Base-by-base conservation (phyloP, 805 yeast species). In the Priceomyces carsonii region DNA sequence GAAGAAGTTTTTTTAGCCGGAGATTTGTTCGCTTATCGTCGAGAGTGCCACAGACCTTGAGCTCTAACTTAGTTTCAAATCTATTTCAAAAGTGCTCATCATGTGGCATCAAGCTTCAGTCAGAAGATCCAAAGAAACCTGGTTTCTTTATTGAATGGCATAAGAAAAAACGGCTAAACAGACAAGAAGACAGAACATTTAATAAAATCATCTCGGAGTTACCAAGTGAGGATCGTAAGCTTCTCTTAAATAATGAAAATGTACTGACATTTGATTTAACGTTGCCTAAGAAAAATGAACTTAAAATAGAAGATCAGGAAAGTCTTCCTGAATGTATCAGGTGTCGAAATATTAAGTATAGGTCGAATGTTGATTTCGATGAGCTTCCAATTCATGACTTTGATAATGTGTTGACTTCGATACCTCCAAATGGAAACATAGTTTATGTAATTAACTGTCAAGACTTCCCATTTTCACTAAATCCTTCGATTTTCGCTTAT, bases 381-480 rank as follows among this genome's bases (percentile, higher is more conserved):
- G 66, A 71, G 44, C 58, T 48, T 33, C 60, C 61, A 2, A 45
- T 50, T 1, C 54, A 49, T 14, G 33, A 54, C 0, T 44, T 51
- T 8, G 50, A 46, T 3, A 35, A 29, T 9, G 47, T 55, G 15
- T 45, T 52, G 43, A 42, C 40, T 5, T 38, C 43, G 2, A 61
- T 75, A 15, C 87, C 80, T 2, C 49, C 47, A 3, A 46, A 57
- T 20, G 71, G 77, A 3, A 68, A 69, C 6, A 45, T 83, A 1
- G 71, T 82, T 2, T 80, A 83, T 50, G 77, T 85, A 1, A 63
- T 82, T 7, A 80, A 84, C 22, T 79, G 84, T 1, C 55, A 72
- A 9, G 95, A 86, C 45, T 85, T 86, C 51, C 96, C 96, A 1
- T 60, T 82, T 26, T 70, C 81, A 5, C 48, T 81, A 3, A 61